Conservation (phyloP, 805 yeast species). For the Schwanniomyces pseudopolymorphus region DNA sequence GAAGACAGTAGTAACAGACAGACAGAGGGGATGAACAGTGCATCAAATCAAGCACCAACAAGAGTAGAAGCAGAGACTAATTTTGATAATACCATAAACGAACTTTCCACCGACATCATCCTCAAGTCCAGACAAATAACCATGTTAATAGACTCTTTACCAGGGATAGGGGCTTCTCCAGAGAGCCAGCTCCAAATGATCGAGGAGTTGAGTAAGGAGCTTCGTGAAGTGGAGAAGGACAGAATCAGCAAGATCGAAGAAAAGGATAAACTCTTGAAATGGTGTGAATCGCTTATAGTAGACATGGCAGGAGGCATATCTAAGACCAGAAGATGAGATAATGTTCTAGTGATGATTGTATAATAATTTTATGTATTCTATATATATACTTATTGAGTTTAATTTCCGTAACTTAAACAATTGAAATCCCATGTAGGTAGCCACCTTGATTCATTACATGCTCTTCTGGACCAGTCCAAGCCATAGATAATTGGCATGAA, state of each 20-base stretch:
- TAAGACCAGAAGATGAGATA: constrained; percentile 22
- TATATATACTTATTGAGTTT: constrained; percentile 6
- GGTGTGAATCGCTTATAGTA: constrained; percentile 66
- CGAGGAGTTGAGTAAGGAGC: constrained; percentile 57
- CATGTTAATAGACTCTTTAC: constrained; percentile 81
- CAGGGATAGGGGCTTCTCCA: constrained; percentile 88
- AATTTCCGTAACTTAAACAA: constrained; percentile 25
- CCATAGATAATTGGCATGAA: constrained; percentile 50
- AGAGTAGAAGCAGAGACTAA: constrained; percentile 15
- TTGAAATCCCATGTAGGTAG: constrained; percentile 44
- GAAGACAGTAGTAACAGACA: constrained; percentile 13
- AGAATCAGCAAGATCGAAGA: constrained; percentile 56
- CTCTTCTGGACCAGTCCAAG: constrained; percentile 40
- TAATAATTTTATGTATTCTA: background rate
- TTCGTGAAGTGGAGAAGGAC: constrained; percentile 58
- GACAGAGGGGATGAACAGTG: constrained; percentile 15
- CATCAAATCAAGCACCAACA: constrained; percentile 15
- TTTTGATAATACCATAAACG: constrained; percentile 56
- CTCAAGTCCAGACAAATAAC: constrained; percentile 84
- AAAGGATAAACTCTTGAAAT: constrained; percentile 60
- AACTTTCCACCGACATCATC: constrained; percentile 80
- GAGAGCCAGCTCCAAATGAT: constrained; percentile 69
- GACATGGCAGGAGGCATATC: constrained; percentile 58
- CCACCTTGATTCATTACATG: constrained; percentile 38
- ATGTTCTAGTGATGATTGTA: background rate